These are phyloP conservation scores for Amaranthus tricolor DNA, from an alignment of 179 eudicot species.

Conservation along the genomic window DNA sequence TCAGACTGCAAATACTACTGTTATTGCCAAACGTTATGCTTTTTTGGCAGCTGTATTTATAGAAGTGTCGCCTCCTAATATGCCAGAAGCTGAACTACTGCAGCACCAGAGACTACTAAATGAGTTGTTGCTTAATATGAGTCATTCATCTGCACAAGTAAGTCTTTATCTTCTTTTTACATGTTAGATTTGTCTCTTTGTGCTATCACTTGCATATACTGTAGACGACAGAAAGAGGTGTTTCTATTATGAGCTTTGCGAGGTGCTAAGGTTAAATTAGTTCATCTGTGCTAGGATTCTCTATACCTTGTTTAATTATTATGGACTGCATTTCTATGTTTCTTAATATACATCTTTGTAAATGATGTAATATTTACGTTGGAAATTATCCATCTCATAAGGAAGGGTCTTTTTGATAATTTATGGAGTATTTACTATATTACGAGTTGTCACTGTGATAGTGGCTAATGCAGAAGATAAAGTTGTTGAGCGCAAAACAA, in stretches of 20 bases:
- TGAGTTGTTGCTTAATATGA: constrained; percentile 83
- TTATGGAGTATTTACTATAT: not conserved
- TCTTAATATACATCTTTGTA: constrained; percentile 9
- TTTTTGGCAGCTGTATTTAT: constrained; percentile 84
- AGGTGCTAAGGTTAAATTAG: not conserved
- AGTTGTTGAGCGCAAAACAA: not conserved
- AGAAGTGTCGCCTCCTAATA: constrained; percentile 81
- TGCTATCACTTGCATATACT: not conserved
- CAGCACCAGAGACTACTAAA: constrained; percentile 71
- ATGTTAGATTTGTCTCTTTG: not conserved
- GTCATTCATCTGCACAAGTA: constrained; percentile 94
- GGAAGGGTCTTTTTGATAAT: not conserved
- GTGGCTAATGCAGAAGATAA: not conserved
- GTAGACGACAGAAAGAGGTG: not conserved
- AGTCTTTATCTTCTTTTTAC: constrained; percentile 15
- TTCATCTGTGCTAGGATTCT: not conserved
- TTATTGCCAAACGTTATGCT: constrained; percentile 84
- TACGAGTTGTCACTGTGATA: not conserved
- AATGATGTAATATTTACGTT: not conserved
- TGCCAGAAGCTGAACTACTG: constrained; percentile 65
- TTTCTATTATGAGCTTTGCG: not conserved
- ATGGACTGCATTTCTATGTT: not conserved
- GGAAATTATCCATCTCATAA: not conserved
- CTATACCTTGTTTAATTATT: not conserved
- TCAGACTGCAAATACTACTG: constrained; percentile 66